Evolutionary conservation across 2,329 filamentous ascomycete genomes (phyloP), one percentile per base, ranked within the genome.

Genomic region (Pseudogymnoascus sp.): DNA sequence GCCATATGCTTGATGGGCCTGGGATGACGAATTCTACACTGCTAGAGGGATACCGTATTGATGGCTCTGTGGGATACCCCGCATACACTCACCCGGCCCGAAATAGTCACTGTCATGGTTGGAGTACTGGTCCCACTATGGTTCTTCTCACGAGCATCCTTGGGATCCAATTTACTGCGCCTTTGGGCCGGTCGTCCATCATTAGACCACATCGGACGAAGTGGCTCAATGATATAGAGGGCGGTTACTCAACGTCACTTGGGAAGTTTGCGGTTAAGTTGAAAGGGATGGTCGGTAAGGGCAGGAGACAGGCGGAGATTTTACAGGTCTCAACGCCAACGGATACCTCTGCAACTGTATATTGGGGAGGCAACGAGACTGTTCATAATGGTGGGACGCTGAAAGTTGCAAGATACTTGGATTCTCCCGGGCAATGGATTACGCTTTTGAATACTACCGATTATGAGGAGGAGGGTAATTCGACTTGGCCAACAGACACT

Each of bases 11-110:
- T 14, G 69, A 74, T 44, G 44, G 69, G 61, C 59, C 71, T 71
- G 66, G 76, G 11, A 75, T 75, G 70, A 77, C 75, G 4, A 75
- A 73, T 5, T 70, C 67, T 4, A 76, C 75, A 1, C 66, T 76
- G 1, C 67, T 73, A 0, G 75, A 77, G 61, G 75, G 75, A 4
- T 71, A 75, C 53, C 67, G 70, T 2, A 69, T 70, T n/a, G 75
- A 77, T 63, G 75, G 75, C 0, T 71, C 70, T 14, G 62, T 76
- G 2, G 72, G 74, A 40, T 77, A 76, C 60, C 64, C 70, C 1
- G 73, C 72, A 1, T 76, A 76, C 61, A 69, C 64, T 0, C 68
- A 69, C 53, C 74, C 76, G 53, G 67, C 73, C 0, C 67, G 70
- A 10, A 73, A 74, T 6, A 71, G 67, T n/a, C 70, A 74, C 40